These are phyloP conservation scores for Mimosa bimucronata DNA, from an alignment of 306 rosid species.

Conservation along the genomic window DNA sequence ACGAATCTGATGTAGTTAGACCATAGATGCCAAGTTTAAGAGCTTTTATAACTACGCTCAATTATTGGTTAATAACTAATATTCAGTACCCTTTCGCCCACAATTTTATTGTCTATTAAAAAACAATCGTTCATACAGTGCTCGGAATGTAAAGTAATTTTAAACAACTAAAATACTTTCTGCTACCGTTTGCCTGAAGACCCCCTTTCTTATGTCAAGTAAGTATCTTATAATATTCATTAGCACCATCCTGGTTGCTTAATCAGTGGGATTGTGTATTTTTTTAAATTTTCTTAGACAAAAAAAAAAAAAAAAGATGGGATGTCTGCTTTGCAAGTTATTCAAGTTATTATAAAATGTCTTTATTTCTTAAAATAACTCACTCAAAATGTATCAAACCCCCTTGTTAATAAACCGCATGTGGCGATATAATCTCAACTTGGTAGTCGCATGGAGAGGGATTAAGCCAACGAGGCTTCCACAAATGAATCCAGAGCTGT, in stretches of 20 bases:
- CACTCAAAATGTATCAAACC: not conserved
- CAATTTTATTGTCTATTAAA: too few relatives aligned
- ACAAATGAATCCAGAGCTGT: not conserved
- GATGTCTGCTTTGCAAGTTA: conserved; percentile 43
- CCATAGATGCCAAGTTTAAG: too few relatives aligned
- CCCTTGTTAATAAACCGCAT: not conserved
- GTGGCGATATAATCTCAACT: not conserved
- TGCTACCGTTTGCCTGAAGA: not conserved
- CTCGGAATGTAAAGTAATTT: too few relatives aligned
- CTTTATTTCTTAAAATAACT: not conserved
- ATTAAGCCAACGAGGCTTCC: not conserved
- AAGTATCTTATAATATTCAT: not conserved
- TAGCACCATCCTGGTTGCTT: not conserved
- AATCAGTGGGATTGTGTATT: not conserved
- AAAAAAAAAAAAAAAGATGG: not conserved
- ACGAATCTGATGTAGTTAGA: too few relatives aligned
- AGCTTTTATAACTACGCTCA: too few relatives aligned
- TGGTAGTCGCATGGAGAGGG: not conserved
- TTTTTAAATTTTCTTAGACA: not conserved
- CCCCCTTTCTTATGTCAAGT: not conserved
- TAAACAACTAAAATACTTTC: not conserved
- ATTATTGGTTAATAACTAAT: too few relatives aligned
- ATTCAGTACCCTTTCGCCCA: too few relatives aligned
- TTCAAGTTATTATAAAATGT: conserved; percentile 42
- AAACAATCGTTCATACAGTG: too few relatives aligned